Evolutionary conservation across 768 basidiomycete species (phyloP).

Genomic region (Suillus alpinus): DNA sequence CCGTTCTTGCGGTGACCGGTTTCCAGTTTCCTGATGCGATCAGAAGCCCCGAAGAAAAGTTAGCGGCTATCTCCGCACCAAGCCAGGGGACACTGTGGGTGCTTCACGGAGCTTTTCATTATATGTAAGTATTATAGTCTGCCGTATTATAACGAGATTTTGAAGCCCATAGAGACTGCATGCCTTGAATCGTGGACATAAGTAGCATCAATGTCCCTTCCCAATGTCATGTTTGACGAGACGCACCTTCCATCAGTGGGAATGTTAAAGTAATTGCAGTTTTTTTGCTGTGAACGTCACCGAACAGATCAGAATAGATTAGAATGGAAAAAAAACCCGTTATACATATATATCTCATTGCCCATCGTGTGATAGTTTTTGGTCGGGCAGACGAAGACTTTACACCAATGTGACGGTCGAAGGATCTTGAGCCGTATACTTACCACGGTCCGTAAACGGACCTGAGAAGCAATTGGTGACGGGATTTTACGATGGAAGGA

Average conservation of each 20-base stretch:
- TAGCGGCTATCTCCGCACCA: background rate
- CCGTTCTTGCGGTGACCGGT: background rate
- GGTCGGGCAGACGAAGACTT: background rate
- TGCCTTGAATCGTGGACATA: background rate
- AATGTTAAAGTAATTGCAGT: background rate
- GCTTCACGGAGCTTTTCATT: background rate
- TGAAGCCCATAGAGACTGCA: background rate
- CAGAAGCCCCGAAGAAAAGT: background rate
- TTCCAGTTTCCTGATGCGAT: background rate
- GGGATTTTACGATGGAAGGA: background rate
- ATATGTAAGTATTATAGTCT: too few relatives aligned
- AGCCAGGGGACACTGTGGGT: background rate
- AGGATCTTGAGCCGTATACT: background rate
- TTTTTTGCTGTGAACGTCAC: background rate
- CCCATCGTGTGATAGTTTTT: background rate
- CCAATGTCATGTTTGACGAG: background rate
- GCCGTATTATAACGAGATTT: background rate
- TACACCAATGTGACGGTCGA: background rate
- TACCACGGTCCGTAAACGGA: background rate
- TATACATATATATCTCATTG: background rate
- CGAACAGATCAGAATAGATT: background rate
- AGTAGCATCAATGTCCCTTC: background rate
- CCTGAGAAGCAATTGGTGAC: background rate
- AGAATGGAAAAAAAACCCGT: too few relatives aligned
- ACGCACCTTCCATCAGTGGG: background rate